Conservation (phyloP, 805 yeast genomes). For the Diddensiella santjacobensis region DNA sequence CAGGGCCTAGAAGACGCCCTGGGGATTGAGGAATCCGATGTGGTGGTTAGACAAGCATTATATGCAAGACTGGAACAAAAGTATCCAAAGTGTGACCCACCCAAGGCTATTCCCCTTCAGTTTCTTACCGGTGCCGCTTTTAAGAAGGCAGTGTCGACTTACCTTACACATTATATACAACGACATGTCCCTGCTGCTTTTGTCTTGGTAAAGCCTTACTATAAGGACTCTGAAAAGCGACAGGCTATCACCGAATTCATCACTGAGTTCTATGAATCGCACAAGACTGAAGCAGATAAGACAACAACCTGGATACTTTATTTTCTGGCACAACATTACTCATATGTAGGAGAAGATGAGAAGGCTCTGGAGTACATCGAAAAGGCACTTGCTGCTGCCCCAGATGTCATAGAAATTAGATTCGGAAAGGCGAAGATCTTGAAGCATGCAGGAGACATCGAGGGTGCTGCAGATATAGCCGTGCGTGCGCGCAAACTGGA, state of each 20-base stretch:
- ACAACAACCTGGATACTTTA: conserved; percentile 58
- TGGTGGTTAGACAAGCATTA: conserved; percentile 45
- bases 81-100: conserved; percentile 83
- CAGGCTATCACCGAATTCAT: conserved; percentile 52
- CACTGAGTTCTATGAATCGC: conserved; percentile 39
- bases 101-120: conserved; percentile 68
- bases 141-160: conserved; percentile 44
- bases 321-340: conserved; percentile 74
- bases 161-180: conserved; percentile 57
- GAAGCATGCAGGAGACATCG: conserved; percentile 63
- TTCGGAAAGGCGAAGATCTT: conserved; percentile 75
- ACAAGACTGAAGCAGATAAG: not conserved
- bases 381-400: conserved; percentile 51
- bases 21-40: conserved; percentile 47
- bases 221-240: conserved; percentile 43
- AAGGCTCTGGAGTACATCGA: conserved; percentile 58
- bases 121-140: conserved; percentile 44
- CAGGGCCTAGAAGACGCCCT: conserved; percentile 61
- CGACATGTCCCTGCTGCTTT: conserved; percentile 90
- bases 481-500: conserved; percentile 71
- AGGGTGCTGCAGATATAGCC: conserved; percentile 61
- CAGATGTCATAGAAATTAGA: conserved; percentile 79
- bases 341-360: conserved; percentile 49
- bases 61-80: conserved; percentile 62
- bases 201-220: conserved; percentile 77